Evolutionary conservation across 2,329 filamentous ascomycete genomes (phyloP).

Genomic region (Aspergillus spinulosporus): DNA sequence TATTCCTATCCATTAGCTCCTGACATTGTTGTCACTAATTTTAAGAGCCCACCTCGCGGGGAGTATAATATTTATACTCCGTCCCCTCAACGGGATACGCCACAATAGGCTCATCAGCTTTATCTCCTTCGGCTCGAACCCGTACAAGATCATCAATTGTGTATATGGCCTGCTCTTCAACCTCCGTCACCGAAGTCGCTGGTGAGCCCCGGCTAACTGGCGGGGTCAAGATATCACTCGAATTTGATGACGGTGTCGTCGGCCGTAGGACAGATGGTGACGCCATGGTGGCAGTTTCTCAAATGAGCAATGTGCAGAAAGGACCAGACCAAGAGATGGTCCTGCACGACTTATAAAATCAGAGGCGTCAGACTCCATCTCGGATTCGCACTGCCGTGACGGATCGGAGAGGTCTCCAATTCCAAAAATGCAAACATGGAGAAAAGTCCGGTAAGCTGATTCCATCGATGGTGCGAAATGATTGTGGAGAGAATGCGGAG

Average conservation of each 20-base stretch:
- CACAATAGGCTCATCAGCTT: conserved; percentile 19
- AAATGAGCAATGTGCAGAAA: background rate
- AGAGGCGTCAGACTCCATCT: background rate
- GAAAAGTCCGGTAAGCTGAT: conserved; percentile 4
- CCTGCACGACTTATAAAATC: conserved; percentile 1
- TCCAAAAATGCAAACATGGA: background rate
- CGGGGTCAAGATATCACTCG: background rate
- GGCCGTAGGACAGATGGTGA: conserved; percentile 4
- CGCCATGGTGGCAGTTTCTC: conserved; percentile 7
- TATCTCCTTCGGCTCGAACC: conserved; percentile 13
- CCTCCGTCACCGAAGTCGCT: conserved; percentile 10
- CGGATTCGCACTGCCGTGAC: background rate
- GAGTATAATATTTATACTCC: conserved; percentile 22
- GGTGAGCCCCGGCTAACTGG: conserved; percentile 5
- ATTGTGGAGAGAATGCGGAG: background rate
- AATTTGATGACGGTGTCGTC: conserved; percentile 1
- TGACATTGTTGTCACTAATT: background rate
- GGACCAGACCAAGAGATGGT: background rate
- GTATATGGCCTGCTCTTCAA: conserved; percentile 14
- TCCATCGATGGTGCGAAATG: background rate
- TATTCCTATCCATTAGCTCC: background rate
- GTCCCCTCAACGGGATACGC: conserved; percentile 20
- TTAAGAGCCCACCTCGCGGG: conserved; percentile 15
- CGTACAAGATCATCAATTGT: conserved; percentile 20
- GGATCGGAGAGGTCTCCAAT: background rate